Evolutionary conservation across 2,329 filamentous ascomycete species (phyloP).

Genomic region (Microcyclospora tardicrescens): DNA sequence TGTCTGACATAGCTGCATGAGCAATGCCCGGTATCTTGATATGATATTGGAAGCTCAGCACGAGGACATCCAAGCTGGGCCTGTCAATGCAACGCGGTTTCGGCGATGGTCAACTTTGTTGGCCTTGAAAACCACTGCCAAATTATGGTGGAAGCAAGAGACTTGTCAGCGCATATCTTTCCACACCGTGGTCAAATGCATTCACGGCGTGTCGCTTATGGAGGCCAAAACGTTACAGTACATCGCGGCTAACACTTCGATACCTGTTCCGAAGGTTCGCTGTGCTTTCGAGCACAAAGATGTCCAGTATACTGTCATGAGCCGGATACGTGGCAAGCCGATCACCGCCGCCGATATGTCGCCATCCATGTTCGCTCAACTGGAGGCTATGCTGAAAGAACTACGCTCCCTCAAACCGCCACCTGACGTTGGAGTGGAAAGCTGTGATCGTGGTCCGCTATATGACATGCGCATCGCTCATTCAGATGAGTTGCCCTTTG

Average conservation of each 20-base stretch:
- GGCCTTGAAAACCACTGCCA: background rate
- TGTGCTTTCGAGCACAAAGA: slow-evolving; percentile 31
- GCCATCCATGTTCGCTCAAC: slow-evolving; percentile 3
- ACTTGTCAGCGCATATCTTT: background rate
- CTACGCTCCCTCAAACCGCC: slow-evolving; percentile 3
- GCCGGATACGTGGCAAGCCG: slow-evolving; percentile 8
- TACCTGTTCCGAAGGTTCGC: slow-evolving; percentile 35
- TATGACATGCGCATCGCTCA: slow-evolving; percentile 4
- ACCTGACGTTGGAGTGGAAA: slow-evolving; percentile 3
- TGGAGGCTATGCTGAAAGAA: slow-evolving; percentile 7
- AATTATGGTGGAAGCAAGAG: background rate
- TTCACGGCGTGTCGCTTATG: slow-evolving; percentile 19
- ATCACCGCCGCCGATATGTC: too few relatives aligned
- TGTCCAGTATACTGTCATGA: slow-evolving; percentile 36
- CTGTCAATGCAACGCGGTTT: background rate
- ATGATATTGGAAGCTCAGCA: background rate
- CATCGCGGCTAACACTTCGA: slow-evolving; percentile 28
- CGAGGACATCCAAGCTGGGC: background rate
- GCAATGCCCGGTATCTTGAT: too few relatives aligned
- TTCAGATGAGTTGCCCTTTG: slow-evolving; percentile 1
- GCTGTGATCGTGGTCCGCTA: slow-evolving; percentile 4
- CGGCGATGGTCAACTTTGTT: background rate
- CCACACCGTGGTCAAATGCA: slow-evolving; percentile 21
- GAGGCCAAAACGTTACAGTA: slow-evolving; percentile 32
- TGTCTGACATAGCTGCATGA: too few relatives aligned